phyloP scores from a whole-genome alignment of 2,329 filamentous ascomycete species.

The Verticillium isaacii region DNA sequence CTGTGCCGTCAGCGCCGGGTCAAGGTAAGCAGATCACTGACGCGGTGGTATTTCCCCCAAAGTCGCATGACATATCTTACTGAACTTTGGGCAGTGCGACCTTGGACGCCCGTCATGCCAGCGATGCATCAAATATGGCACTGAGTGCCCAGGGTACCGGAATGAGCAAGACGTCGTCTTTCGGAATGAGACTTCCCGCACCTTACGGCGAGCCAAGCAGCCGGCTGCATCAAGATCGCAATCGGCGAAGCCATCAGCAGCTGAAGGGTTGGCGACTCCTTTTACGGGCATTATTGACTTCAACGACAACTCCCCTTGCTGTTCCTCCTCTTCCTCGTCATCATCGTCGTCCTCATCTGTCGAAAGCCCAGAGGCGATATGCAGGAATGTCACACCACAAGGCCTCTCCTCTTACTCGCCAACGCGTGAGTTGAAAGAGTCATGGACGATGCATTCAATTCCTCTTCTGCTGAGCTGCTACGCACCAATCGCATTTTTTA shows the following conservation, averaged over 20 bases:
- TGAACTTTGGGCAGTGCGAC: conserved; percentile 25
- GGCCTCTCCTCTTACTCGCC: neutral
- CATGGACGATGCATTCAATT: conserved; percentile 33
- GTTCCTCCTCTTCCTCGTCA: neutral
- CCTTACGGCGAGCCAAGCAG: neutral
- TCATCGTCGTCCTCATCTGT: conserved; percentile 7
- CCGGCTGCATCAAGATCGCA: neutral
- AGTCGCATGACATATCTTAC: neutral
- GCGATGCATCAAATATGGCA: conserved; percentile 35
- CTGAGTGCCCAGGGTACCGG: conserved; percentile 32
- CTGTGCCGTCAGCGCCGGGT: conserved; percentile 33
- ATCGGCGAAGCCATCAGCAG: conserved; percentile 6
- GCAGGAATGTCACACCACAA: neutral
- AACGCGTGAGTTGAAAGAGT: conserved; percentile 19
- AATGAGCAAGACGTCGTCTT: conserved; percentile 34
- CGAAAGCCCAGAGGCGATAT: neutral
- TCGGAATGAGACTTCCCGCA: conserved; percentile 24
- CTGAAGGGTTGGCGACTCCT: neutral
- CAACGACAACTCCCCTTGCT: neutral
- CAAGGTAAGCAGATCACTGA: conserved; percentile 24
- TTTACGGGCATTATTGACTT: neutral
- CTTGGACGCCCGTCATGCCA: conserved; percentile 32
- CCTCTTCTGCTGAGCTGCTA: conserved; percentile 34
- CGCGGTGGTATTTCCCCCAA: neutral
- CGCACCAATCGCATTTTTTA: conserved; percentile 27